Percentiles rank a stretch among this genome's conserved stretches.
phyloP scores from a whole-genome alignment of 2,329 filamentous ascomycete genomes.

The Curvularia sp. region DNA sequence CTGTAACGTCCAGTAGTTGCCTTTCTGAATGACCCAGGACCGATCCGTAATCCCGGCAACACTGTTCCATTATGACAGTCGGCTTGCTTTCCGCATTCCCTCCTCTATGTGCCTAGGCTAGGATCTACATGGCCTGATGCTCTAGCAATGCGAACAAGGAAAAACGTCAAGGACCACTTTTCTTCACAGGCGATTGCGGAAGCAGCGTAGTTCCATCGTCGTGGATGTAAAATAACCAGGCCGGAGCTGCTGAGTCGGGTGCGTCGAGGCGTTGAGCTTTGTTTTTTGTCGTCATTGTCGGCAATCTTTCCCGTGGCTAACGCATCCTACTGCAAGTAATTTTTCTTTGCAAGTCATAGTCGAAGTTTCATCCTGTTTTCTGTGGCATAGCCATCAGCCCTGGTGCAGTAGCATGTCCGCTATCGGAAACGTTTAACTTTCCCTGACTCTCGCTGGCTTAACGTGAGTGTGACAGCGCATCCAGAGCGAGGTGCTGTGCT shows the following conservation, averaged over 20 bases:
- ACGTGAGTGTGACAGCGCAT: not conserved
- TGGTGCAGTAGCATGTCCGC: not conserved
- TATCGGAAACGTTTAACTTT: not conserved
- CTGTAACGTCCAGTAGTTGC: not conserved
- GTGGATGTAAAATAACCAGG: not conserved
- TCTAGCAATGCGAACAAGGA: not conserved
- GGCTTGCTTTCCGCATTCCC: not conserved
- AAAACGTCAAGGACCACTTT: not conserved
- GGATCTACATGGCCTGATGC: not conserved
- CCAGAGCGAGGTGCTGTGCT: not conserved
- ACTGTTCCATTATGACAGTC: not conserved
- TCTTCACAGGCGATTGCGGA: not conserved
- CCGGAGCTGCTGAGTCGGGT: not conserved
- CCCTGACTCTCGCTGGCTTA: not conserved
- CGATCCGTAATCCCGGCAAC: not conserved
- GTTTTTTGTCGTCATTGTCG: not conserved
- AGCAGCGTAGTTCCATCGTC: not conserved
- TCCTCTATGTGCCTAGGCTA: not conserved
- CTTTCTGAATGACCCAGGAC: not conserved
- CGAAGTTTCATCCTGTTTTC: not conserved
- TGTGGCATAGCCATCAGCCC: not conserved
- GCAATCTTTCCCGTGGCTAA: not conserved
- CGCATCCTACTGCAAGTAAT: not conserved
- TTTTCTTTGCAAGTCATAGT: not conserved
- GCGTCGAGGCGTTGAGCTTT: not conserved